Evolutionary conservation across 371 early-diverging fungal genomes (phyloP).

Genomic region (Rhizoclosmatium hyalinum): DNA sequence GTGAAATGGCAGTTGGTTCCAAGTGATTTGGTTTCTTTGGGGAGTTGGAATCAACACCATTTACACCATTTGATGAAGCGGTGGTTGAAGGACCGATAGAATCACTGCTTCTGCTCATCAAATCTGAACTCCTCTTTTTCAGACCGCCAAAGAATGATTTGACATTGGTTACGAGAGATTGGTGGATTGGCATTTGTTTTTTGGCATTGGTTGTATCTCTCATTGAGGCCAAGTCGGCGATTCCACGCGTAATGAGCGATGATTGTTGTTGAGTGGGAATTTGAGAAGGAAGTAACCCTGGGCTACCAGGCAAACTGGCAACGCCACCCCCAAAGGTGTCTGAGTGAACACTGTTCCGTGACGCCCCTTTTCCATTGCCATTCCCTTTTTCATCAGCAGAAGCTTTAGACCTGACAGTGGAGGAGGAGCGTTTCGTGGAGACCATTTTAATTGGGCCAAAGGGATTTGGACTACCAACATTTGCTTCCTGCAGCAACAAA

Average conservation of each 20-base stretch:
- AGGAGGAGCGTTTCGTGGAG: not conserved
- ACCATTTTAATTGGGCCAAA: not conserved
- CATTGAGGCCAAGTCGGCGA: not conserved
- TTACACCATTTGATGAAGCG: no score
- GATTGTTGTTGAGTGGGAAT: not conserved
- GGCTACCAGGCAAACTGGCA: not conserved
- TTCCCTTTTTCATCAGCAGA: no score
- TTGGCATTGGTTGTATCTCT: not conserved
- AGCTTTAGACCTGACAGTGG: not conserved
- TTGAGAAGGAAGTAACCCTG: not conserved
- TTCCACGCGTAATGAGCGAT: not conserved
- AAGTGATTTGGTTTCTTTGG: no score
- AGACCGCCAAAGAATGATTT: slow-evolving; percentile 4
- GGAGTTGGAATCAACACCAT: no score
- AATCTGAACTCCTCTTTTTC: not conserved
- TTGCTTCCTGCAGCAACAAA: not conserved
- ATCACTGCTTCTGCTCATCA: not conserved
- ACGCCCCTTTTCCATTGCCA: no score
- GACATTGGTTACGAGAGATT: not conserved
- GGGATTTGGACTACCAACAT: not conserved
- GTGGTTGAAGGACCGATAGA: not conserved
- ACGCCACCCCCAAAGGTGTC: not conserved
- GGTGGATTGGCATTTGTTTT: no score
- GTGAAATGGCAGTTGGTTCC: no score
- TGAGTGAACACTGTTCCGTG: not conserved